Conservation (phyloP, 768 basidiomycete genomes). For the Pholiota molesta region DNA sequence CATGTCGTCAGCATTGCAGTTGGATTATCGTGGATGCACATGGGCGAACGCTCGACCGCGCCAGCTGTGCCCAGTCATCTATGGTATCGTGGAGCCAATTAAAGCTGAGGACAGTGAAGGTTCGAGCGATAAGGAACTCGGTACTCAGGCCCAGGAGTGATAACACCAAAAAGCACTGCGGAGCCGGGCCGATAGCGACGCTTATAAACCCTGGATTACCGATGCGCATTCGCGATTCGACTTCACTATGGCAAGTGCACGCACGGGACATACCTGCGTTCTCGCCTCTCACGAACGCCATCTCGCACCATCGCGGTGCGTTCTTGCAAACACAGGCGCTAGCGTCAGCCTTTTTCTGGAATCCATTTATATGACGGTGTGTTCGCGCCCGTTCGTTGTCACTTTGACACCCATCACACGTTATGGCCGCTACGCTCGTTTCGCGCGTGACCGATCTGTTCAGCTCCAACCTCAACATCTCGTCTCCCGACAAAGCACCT, state of each 20-base stretch:
- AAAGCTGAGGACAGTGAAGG: no score
- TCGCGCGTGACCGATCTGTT: conserved; percentile 6
- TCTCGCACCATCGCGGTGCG: conserved; percentile 11
- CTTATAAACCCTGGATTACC: neutral
- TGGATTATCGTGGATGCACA: no score
- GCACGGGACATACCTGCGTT: neutral
- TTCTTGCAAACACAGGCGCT: conserved; percentile 6
- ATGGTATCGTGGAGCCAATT: no score
- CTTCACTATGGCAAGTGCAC: neutral
- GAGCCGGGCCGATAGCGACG: no score
- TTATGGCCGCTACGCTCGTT: conserved; percentile 7
- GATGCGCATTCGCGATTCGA: neutral
- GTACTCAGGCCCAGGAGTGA: no score
- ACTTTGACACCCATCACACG: neutral
- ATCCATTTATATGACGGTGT: neutral
- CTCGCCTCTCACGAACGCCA: conserved; percentile 9
- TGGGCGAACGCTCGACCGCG: no score
- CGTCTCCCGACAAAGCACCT: neutral
- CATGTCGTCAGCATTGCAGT: no score
- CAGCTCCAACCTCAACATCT: neutral
- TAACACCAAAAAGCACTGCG: no score
- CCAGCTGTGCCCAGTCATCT: no score
- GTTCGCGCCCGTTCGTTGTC: neutral
- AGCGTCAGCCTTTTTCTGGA: neutral
- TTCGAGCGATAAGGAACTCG: no score